Evolutionary conservation across 106 monocot species (phyloP), one percentile per base, ranked within the genome.

Genomic region (Dendrobium chrysotoxum): DNA sequence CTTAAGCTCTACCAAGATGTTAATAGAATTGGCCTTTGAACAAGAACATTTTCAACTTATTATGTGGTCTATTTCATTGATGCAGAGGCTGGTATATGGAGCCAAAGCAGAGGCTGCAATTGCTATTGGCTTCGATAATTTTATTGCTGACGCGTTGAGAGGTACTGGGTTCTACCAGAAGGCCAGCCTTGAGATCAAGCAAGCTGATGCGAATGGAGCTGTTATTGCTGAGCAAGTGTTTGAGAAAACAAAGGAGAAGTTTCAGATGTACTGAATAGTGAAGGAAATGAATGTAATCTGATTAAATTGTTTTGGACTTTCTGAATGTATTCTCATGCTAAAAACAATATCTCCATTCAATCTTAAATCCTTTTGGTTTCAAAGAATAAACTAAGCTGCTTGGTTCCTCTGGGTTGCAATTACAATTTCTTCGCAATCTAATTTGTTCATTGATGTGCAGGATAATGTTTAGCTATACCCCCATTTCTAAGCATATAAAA

Each of bases 71-170:
- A 41, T 15, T 28, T 16, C 42, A 35, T 53, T 64, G 80, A 42
- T 83, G 68, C 83, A 94, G 95, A 90, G 95, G 82, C 40, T 92
- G 86, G 92, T 92, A 1, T 95, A 95, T 79, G 92, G 92, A 82
- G 95, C 92, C 8, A 83, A 92, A 79, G 95, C 95, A 35, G 95
- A 95, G 77, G 95, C 95, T 28, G 95, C 95, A 13, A 95, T 95
- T 13, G 92, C 95, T 15, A 95, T 95, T 75, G 95, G 95, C 7
- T 95, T 92, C 50, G 95, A 95, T 78, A 89, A 95, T 68, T 95
- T 95, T 76, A 95, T 95, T 39, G 95, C 92, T 0, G 92, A 92
- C 76, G 95, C 95, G 23, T 55, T 95, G 18, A 81, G 92, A 53
- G 95, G 95, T 28, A 95, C 95, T 23, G 89, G 78, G 9, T 80